phyloP scores from a whole-genome alignment of 129 eudicot genomes.

The Rutidosis leptorrhynchoides region DNA sequence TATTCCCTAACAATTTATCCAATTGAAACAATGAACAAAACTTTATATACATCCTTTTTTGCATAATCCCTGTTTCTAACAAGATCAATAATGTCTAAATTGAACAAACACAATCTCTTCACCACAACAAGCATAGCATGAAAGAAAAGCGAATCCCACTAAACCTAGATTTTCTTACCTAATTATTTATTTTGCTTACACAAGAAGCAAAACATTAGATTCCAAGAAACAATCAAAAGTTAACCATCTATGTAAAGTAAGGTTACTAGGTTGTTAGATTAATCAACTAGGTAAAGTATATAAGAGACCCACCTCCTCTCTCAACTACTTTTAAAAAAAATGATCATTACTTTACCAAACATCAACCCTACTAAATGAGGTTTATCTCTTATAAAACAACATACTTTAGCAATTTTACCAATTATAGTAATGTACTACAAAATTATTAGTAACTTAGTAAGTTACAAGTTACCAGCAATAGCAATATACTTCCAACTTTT shows the following conservation, averaged over 20 bases:
- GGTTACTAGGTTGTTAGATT: slow-evolving; percentile 20
- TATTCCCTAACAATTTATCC: slow-evolving; percentile 21
- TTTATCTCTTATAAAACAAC: background rate
- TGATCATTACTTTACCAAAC: slow-evolving; percentile 15
- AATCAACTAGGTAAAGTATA: slow-evolving; percentile 31
- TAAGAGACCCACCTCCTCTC: slow-evolving; percentile 27
- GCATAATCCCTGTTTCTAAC: slow-evolving; percentile 23
- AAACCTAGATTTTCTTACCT: slow-evolving; percentile 25
- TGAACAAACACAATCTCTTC: slow-evolving; percentile 20
- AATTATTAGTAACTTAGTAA: background rate
- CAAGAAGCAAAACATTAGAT: slow-evolving; percentile 35
- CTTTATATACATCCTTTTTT: slow-evolving; percentile 24
- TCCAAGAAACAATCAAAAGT: slow-evolving; percentile 26
- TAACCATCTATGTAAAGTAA: slow-evolving; percentile 19
- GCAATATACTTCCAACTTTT: background rate
- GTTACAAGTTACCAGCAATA: background rate
- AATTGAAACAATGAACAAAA: slow-evolving; percentile 17
- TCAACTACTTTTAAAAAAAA: slow-evolving; percentile 16
- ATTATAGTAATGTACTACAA: background rate
- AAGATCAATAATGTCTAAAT: slow-evolving; percentile 11
- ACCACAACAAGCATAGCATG: slow-evolving; percentile 22
- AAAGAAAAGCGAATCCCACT: background rate
- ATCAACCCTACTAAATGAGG: background rate
- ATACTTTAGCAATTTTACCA: background rate
- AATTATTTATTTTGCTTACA: slow-evolving; percentile 23